Base-by-base conservation (phyloP, 2,329 filamentous ascomycete genomes). In the Mariannaea elegans region DNA sequence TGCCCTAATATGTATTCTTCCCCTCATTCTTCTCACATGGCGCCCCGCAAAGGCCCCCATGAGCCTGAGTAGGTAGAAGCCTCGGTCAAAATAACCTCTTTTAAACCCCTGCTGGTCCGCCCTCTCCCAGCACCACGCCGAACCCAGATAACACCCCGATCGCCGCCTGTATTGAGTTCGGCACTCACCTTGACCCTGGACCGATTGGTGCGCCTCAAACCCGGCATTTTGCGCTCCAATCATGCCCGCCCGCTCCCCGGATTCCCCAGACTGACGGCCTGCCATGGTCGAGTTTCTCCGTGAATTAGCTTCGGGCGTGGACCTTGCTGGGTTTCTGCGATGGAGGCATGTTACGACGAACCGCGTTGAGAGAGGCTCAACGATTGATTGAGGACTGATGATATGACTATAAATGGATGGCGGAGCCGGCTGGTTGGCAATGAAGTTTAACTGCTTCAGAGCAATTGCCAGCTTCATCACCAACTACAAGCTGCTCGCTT, bases 151-250 rank as follows among this genome's bases (percentile, higher is more conserved):
- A 36, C 46, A 31, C 29, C 41, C 46, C 32, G 54, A 45, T 51
- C 48, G 38, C 39, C 53, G 42, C 27, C 31, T 46, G 18, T 31
- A 23, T 24, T 34, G 31, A 51, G 23, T 24, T 38, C 49, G 48
- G 56, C 34, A 39, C 48, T 53, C 34, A 42, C 27, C 56, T 21
- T 34, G 49, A 16, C 16, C 21, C 31, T 29, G 13, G 56, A 23
- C 56, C 44, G 56, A 59, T 59, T 59, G 56, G 56, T 53, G 56
- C 56, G 56, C 56, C 42, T 59, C 42, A 39, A 52, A 29, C 49
- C 16, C 45, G 44, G 39, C 49, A 39, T 48, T 42, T 59, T 53
- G 56, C 56, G 56, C 56, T 48, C 56, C 56, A 59, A 59, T 59
- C 56, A 59, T 27, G 14, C 48, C 12, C 19, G 38, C 34, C 14